Base-by-base conservation (phyloP, 2,329 filamentous ascomycete species). In the Diaporthe longicolla region DNA sequence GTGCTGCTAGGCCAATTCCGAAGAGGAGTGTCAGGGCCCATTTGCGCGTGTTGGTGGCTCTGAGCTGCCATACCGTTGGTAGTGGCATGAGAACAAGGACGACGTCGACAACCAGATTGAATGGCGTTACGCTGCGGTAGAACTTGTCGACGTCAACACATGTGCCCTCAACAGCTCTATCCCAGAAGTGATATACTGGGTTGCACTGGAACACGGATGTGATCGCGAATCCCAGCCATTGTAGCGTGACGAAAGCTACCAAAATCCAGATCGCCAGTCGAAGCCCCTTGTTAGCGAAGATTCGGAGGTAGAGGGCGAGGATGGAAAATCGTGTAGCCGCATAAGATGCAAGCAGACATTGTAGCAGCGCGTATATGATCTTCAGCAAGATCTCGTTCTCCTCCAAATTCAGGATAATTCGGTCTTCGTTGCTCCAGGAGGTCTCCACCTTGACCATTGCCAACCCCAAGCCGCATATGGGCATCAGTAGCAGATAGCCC, bases 291-390 rank as follows among this genome's bases (percentile, higher is more conserved):
- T 65, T 65, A 8, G 65, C 65, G 58, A 75, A 75, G 15, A 75
- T 75, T 32, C 73, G 57, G 35, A 75, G 65, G 71, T 75, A 75
- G 11, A 75, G 71, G 52, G 73, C 71, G 10, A 75, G 73, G 58
- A 75, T 75, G 6, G 73, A 73, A 29, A 54, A 75, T 37, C 73
- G 40, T n/a, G 73, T 75, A 8, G 66, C 40, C 29, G 73, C 73
- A 13, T 75, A 75, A 1, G 73, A 75, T 3, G 65, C 57, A n/a
- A 75, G 50, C 13, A 75, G 65, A 26, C 26, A 52, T 13, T 73
- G 73, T 5, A 75, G 24, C 19, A 75, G 13, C n/a, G 50, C 37
- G 40, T 66, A 75, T 52, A 75, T 75, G 45, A 66, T 50, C 65
- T 70, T 73, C 13, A 75, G 37, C 32, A 75, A 32, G 40, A 73